Conservation (phyloP, 768 basidiomycete genomes). For the Suillus sp. region DNA sequence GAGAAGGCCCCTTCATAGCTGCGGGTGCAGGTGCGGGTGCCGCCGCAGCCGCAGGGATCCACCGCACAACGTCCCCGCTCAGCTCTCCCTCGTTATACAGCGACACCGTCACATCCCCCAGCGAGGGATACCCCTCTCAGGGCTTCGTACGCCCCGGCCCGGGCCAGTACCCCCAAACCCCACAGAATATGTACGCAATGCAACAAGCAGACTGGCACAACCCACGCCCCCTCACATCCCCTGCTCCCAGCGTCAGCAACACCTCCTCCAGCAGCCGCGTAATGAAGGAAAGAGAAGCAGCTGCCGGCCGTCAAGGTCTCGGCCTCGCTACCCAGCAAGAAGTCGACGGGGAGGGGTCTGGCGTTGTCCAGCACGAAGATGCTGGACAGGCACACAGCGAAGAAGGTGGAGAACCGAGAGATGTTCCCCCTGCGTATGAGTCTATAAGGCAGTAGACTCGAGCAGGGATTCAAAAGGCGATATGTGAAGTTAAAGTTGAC, state of each 20-base stretch:
- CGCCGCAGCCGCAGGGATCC: background rate
- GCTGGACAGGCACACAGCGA: background rate
- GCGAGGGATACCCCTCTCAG: slow-evolving; percentile 14
- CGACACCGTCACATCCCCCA: slow-evolving; percentile 9
- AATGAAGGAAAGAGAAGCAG: background rate
- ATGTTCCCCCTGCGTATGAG: background rate
- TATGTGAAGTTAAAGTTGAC: background rate
- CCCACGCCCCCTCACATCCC: slow-evolving; percentile 22
- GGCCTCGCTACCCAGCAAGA: background rate
- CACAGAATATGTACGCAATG: slow-evolving; percentile 16
- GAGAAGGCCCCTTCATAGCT: slow-evolving; percentile 17
- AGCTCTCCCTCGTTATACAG: slow-evolving; percentile 19
- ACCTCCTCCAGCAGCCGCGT: background rate
- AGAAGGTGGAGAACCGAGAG: background rate
- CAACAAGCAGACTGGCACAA: slow-evolving; percentile 24
- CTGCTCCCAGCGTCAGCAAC: slow-evolving; percentile 13
- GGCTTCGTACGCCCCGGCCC: slow-evolving; percentile 5
- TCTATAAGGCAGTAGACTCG: background rate
- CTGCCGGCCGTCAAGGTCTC: background rate
- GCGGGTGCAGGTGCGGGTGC: slow-evolving; percentile 2
- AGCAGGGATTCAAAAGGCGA: background rate
- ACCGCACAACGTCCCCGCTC: background rate
- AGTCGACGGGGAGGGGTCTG: background rate
- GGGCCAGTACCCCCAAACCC: background rate
- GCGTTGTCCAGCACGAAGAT: background rate